Evolutionary conservation across 2,329 filamentous ascomycete species (phyloP).

Genomic region (Ilyonectria sp.): DNA sequence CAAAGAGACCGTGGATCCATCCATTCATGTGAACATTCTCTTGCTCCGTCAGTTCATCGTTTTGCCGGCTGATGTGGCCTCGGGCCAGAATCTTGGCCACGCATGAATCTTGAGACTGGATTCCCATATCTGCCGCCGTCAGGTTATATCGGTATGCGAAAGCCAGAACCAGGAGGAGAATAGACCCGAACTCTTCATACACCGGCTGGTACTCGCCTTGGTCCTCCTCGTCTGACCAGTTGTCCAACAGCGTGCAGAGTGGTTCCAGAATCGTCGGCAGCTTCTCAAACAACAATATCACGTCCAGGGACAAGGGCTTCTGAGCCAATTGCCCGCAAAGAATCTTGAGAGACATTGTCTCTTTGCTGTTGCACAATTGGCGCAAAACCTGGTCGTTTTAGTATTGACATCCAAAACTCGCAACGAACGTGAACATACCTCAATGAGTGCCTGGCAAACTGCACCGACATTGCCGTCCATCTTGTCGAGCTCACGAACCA

Average conservation of each 20-base stretch:
- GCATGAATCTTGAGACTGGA: constrained; percentile 73
- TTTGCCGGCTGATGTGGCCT: constrained; percentile 69
- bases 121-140: constrained; percentile 74
- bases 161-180: constrained; percentile 80
- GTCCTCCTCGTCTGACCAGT: constrained; percentile 87
- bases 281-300: constrained; percentile 82
- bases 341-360: constrained; percentile 84
- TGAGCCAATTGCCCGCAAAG: constrained; percentile 82
- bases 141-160: constrained; percentile 84
- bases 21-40: constrained; percentile 78
- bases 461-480: constrained; percentile 94
- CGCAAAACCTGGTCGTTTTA: constrained; percentile 70
- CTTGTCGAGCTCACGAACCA: constrained; percentile 87
- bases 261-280: constrained; percentile 79
- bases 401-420: not conserved
- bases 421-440: constrained; percentile 62
- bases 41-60: constrained; percentile 74
- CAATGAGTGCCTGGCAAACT: constrained; percentile 83
- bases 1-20: constrained; percentile 85
- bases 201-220: constrained; percentile 88
- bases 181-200: constrained; percentile 88
- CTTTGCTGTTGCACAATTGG: constrained; percentile 79
- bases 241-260: constrained; percentile 81
- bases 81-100: constrained; percentile 76
- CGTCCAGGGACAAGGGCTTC: constrained; percentile 80